Conservation (phyloP, 1,284 basidiomycete species). For the Boletus semigastroideus region DNA sequence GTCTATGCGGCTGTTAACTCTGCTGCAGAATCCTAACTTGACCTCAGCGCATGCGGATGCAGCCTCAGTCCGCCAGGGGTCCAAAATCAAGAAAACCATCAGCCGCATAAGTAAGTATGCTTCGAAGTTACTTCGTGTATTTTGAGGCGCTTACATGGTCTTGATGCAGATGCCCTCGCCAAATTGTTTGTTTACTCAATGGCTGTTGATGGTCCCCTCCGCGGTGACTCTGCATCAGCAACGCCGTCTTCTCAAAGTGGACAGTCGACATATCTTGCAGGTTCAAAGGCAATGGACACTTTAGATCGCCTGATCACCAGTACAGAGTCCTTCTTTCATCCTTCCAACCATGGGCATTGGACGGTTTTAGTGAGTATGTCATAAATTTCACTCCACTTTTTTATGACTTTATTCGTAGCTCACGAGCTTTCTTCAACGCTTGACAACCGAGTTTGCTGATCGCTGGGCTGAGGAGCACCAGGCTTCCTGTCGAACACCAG, state of each 20-base stretch:
- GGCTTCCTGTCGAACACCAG: constrained; percentile 78
- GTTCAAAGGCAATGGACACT: constrained; percentile 88
- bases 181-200: constrained; percentile 92
- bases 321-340: constrained; percentile 92
- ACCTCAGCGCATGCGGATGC: constrained; percentile 71
- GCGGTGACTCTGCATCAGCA: constrained; percentile 41
- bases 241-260: constrained; percentile 63
- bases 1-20: constrained; percentile 2
- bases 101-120: constrained; percentile 61
- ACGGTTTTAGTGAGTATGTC: constrained; percentile 55
- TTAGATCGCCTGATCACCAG: constrained; percentile 89
- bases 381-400: neutral
- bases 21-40: constrained; percentile 54
- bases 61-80: constrained; percentile 59
- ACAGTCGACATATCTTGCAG: constrained; percentile 67
- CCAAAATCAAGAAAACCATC: constrained; percentile 78
- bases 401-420: constrained; percentile 23
- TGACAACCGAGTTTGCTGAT: constrained; percentile 81
- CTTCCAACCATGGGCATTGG: constrained; percentile 78
- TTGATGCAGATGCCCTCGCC: constrained; percentile 70
- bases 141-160: neutral
- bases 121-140: neutral
- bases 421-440: constrained; percentile 43
- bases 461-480: constrained; percentile 84
- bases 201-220: constrained; percentile 73